These are phyloP conservation scores for Lactarius indigo DNA, from an alignment of 768 basidiomycete species.

Conservation along the genomic window DNA sequence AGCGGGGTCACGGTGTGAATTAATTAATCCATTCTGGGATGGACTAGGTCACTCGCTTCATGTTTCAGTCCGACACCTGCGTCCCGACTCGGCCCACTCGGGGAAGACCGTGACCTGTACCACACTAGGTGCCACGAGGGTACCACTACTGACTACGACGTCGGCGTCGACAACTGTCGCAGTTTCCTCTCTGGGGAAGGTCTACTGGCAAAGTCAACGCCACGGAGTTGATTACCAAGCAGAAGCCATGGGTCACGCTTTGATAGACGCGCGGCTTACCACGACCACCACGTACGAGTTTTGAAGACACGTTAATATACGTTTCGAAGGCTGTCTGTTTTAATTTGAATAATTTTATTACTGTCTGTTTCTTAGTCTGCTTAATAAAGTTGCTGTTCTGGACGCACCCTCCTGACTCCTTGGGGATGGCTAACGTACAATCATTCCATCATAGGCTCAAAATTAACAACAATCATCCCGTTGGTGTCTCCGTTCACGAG, in stretches of 20 bases:
- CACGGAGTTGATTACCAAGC: background rate
- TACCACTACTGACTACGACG: too few relatives aligned
- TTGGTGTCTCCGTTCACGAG: constrained; percentile 4
- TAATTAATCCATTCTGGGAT: background rate
- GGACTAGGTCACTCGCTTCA: background rate
- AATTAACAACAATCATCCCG: constrained; percentile 5
- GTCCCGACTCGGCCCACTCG: background rate
- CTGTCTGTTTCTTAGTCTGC: too few relatives aligned
- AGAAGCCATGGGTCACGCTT: too few relatives aligned
- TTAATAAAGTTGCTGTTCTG: background rate
- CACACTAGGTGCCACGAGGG: too few relatives aligned
- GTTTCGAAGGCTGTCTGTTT: background rate
- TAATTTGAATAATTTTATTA: too few relatives aligned
- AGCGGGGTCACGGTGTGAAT: background rate
- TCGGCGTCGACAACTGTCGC: too few relatives aligned
- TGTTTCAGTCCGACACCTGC: background rate
- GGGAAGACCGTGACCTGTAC: too few relatives aligned
- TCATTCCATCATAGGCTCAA: constrained; percentile 13
- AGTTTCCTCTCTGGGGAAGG: too few relatives aligned
- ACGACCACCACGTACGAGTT: background rate
- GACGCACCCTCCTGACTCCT: background rate
- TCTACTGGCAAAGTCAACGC: background rate
- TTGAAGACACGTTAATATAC: background rate
- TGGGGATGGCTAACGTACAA: background rate
- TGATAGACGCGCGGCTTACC: too few relatives aligned